A percentile compares a stretch with the other conserved stretches of the same genome.
These are phyloP conservation scores for Boletus holoroseus DNA, from an alignment of 1,284 basidiomycete species.

Conservation along the genomic window DNA sequence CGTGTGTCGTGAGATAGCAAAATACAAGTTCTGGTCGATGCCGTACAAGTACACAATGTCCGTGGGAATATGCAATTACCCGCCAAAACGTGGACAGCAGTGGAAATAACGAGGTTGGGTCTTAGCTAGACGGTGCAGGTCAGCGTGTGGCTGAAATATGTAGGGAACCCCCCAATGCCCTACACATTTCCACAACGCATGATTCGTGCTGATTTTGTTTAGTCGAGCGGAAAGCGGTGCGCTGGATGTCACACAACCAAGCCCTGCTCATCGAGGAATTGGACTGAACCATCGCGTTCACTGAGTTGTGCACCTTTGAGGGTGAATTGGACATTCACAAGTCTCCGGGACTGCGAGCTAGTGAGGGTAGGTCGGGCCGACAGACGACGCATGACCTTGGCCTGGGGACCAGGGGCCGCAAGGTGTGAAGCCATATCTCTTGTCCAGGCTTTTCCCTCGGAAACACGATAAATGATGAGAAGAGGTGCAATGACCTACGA, in stretches of 20 bases:
- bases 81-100: neutral
- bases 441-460: slow-evolving; percentile 32
- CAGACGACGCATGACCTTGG: slow-evolving; percentile 9
- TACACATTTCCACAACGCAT: neutral
- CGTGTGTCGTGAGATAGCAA: neutral
- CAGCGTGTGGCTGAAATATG: neutral
- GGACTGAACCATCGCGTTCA: slow-evolving; percentile 4
- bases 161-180: neutral
- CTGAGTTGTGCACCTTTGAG: slow-evolving; percentile 6
- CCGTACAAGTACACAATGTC: neutral
- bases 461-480: slow-evolving; percentile 32
- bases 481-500: slow-evolving; percentile 30
- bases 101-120: neutral
- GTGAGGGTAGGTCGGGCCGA: neutral
- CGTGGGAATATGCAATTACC: neutral
- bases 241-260: slow-evolving; percentile 2
- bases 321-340: slow-evolving; percentile 16
- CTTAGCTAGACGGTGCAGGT: no score
- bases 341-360: neutral
- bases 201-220: neutral
- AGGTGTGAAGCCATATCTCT: slow-evolving; percentile 15
- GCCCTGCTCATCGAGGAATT: slow-evolving; percentile 5
- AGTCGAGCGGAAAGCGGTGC: neutral
- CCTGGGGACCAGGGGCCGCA: slow-evolving; percentile 2
- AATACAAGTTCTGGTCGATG: neutral